Evolutionary conservation across 1,139 yeast genomes (phyloP), one percentile per base, ranked within the genome.

Genomic region (Blastobotrys buckinghamii): DNA sequence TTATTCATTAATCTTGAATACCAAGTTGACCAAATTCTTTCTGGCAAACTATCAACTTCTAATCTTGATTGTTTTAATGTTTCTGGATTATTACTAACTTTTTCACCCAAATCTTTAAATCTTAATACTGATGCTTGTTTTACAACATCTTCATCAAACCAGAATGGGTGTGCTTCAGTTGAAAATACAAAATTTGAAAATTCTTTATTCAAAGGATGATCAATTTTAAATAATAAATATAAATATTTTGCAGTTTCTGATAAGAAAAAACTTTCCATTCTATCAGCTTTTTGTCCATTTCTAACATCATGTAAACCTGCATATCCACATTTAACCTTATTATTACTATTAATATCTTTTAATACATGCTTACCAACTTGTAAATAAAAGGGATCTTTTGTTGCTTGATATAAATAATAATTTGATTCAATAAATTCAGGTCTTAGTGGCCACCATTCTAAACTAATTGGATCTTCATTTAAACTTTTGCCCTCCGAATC

Each of bases 371-470:
- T 78, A 0, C 96, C 97, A 27, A 88, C 77, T 50, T 83, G 80
- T 24, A 89, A 66, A 62, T 82, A 89, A 65, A 88, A 74, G 1
- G 96, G 96, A 62, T 90, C 97, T 52, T 72, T 75, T 0, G 97
- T 90, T 1, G 96, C 96, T 44, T 85, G 72, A 60, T 84, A 89
- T 17, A 90, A 68, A 60, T 83, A 83, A 64, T 88, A 90, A 0
- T 95, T 87, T 0, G 95, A 84, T 62, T 90, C 97, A 36, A 87
- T 75, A 58, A 89, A 87, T 60, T 90, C 97, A 0, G 97, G 97
- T 49, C 97, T 69, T 47, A 90, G 70, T 1, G 96, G 96, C 60
- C 88, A 90, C 96, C 96, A 89, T 62, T 86, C 96, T 39, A 90
- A 68, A 32, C 55, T 61, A 29, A 71, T 32, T 15, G 45, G 45